Percentiles rank a stretch among this genome's conserved stretches.
phyloP scores from a whole-genome alignment of 2,329 filamentous ascomycete species.

The Alternaria arbusti region DNA sequence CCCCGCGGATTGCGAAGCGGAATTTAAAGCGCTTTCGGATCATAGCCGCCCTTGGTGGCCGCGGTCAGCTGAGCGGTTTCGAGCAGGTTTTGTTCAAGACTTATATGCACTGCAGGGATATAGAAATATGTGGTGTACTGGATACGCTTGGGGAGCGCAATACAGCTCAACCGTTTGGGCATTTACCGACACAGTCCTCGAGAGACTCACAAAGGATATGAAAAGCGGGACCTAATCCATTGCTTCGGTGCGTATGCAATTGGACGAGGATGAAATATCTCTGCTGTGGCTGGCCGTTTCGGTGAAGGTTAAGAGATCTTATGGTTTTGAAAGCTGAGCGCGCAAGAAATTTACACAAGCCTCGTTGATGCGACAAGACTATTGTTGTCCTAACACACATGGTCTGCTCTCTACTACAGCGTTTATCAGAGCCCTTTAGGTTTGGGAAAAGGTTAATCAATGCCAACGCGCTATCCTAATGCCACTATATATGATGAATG shows the following conservation, averaged over 20 bases:
- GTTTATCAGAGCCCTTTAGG: neutral
- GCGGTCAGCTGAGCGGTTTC: constrained; percentile 8
- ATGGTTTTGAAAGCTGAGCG: too few species aligned
- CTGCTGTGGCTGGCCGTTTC: too few species aligned
- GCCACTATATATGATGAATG: neutral
- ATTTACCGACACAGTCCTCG: constrained; percentile 25
- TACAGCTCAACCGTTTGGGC: constrained; percentile 31
- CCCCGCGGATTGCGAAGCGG: constrained; percentile 9
- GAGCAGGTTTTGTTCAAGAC: constrained; percentile 27
- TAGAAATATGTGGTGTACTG: constrained; percentile 26
- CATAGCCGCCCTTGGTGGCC: constrained; percentile 24
- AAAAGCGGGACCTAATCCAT: neutral
- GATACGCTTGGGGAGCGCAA: constrained; percentile 21
- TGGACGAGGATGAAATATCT: neutral
- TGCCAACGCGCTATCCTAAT: neutral
- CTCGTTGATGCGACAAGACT: neutral
- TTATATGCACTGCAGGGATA: constrained; percentile 28
- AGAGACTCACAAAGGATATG: constrained; percentile 14
- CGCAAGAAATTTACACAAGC: neutral
- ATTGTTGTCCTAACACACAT: neutral
- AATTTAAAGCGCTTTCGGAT: constrained; percentile 19
- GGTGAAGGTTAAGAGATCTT: neutral
- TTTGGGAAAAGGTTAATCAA: neutral
- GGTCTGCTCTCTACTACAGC: neutral
- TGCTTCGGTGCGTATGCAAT: neutral